These are phyloP conservation scores for Pseudonectria buxi DNA, from an alignment of 2,329 filamentous ascomycete genomes.

Conservation along the genomic window DNA sequence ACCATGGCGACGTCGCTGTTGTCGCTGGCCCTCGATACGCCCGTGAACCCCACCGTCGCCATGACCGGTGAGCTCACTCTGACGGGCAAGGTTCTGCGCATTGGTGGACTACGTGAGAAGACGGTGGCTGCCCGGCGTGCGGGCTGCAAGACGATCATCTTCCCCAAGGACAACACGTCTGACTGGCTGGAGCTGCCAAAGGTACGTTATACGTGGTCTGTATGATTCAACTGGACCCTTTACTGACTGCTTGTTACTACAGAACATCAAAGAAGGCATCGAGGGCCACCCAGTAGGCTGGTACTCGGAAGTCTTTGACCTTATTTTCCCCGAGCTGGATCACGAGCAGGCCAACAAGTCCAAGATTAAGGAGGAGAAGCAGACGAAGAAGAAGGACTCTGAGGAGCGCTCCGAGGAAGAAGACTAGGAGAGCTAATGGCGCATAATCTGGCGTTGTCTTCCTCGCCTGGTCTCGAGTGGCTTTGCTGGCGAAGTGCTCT, in stretches of 20 bases:
- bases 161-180: slow-evolving; percentile 89
- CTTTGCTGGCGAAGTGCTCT: not conserved
- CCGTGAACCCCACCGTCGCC: slow-evolving; percentile 78
- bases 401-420: slow-evolving; percentile 32
- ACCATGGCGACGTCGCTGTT: slow-evolving; percentile 96
- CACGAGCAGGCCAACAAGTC: slow-evolving; percentile 66
- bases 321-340: slow-evolving; percentile 82
- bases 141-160: slow-evolving; percentile 87
- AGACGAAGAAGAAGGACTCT: slow-evolving; percentile 32
- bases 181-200: slow-evolving; percentile 97
- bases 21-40: slow-evolving; percentile 71
- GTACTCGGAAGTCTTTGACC: slow-evolving; percentile 89
- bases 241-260: slow-evolving; percentile 11
- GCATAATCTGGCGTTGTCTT: slow-evolving; percentile 1
- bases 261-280: slow-evolving; percentile 98
- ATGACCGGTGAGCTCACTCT: slow-evolving; percentile 98
- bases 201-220: slow-evolving; percentile 51
- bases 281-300: slow-evolving; percentile 85
- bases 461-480: not conserved
- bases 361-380: slow-evolving; percentile 49
- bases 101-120: slow-evolving; percentile 92
- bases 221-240: not conserved
- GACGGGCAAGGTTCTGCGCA: slow-evolving; percentile 91
- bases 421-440: slow-evolving; percentile 19
- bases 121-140: slow-evolving; percentile 90